Evolutionary conservation across 441 rosid species (phyloP), one percentile per base, ranked within the genome.

Genomic region (Adansonia gregorii): DNA sequence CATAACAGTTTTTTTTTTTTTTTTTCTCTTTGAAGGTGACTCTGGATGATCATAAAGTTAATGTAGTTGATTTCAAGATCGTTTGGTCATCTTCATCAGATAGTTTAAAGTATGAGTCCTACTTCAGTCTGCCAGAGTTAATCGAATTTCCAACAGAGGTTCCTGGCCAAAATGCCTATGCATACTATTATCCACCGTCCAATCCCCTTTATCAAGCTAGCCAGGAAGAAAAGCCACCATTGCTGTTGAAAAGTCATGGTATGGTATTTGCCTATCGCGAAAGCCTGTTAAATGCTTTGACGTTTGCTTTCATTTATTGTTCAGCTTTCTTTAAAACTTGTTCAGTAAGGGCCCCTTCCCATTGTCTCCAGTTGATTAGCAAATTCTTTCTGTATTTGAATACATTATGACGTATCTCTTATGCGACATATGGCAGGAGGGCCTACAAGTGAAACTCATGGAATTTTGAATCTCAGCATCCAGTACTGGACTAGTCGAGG

Each of bases 401-500:
- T 75, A 24, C 35, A n/a, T 75, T 27, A 51, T 65, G 78, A 35
- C 3, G 6, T 39, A 12, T 35, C 31, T 64, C 12, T 39, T 54
- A 14, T 39, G 15, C 4, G 71, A 52, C 24, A 35, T 17, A 24
- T 79, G 72, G 75, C 87, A 92, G 99, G 97, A 79, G 95, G 98
- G 15, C 99, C 98, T 49, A 91, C 97, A 12, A 11, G 82, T 79
- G 98, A 95, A 82, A 77, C 98, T 67, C 90, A 77, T 56, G 97
- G 95, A 78, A 86, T 80, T 55, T 82, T 95, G 83, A 88, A 89
- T 82, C 84, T 90, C 67, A 88, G 89, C 80, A 83, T 91, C 83
- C 97, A 95, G 81, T 95, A 88, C 81, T 95, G 97, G 97, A 95
- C 99, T 41, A 95, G 97, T 82, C 86, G 99, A 75, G 97, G 98